These are phyloP conservation scores for Marchantia polymorpha DNA, from an alignment of 225 moss, liverwort and hornwort species.

Conservation along the genomic window DNA sequence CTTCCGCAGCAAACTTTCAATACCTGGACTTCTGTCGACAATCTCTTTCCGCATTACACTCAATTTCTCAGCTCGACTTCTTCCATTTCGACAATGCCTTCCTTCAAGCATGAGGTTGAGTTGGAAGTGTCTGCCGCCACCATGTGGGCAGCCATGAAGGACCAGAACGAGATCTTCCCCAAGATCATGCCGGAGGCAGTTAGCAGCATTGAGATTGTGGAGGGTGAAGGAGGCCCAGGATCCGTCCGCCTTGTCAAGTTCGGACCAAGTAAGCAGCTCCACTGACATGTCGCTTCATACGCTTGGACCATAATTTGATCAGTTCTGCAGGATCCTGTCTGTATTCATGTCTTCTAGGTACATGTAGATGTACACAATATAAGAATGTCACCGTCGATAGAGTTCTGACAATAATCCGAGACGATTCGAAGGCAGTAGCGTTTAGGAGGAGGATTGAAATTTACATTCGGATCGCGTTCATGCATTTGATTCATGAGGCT, in stretches of 20 bases:
- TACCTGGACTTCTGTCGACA: too few species aligned
- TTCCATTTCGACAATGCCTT: not conserved
- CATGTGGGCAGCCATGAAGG: not conserved
- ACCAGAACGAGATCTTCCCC: not conserved
- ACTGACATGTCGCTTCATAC: not conserved
- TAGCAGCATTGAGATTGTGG: not conserved
- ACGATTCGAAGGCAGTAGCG: too few species aligned
- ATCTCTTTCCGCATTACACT: too few species aligned
- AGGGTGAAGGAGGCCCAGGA: not conserved
- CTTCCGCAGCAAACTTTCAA: too few species aligned
- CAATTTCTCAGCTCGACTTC: not conserved
- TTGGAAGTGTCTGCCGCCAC: not conserved
- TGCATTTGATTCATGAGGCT: too few species aligned
- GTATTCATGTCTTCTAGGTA: too few species aligned
- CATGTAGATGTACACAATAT: too few species aligned
- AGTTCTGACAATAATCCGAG: too few species aligned
- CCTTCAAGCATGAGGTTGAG: constrained; percentile 6
- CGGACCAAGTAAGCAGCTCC: not conserved
- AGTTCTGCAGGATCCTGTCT: too few species aligned
- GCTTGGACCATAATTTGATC: not conserved
- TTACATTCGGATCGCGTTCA: too few species aligned
- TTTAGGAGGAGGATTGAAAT: too few species aligned
- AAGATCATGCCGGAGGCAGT: not conserved
- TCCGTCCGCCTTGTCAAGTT: not conserved
- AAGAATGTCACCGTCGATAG: too few species aligned